phyloP scores from a whole-genome alignment of 2,329 filamentous ascomycete species.

The Fusarium algeriense region DNA sequence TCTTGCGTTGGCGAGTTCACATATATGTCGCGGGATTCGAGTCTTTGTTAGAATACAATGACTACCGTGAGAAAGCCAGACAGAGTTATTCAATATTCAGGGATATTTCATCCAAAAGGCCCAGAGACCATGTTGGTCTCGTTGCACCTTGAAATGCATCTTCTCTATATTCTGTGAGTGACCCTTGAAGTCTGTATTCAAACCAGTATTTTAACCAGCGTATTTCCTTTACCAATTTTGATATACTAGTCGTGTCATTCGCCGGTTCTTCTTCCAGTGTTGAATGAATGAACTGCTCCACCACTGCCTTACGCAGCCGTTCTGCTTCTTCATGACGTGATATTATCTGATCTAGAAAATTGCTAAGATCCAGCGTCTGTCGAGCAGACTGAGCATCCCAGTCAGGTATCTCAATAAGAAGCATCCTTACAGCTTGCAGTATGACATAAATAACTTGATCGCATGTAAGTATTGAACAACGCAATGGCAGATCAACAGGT shows the following conservation, averaged over 20 bases:
- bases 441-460: constrained; percentile 42
- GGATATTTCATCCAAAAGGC: constrained; percentile 41
- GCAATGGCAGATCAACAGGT: constrained; percentile 40
- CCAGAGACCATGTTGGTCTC: constrained; percentile 37
- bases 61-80: background rate
- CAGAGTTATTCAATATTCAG: constrained; percentile 37
- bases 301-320: background rate
- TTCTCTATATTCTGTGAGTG: background rate
- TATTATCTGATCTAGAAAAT: constrained; percentile 29
- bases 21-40: background rate
- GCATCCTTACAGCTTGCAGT: constrained; percentile 39
- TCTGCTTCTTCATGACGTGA: constrained; percentile 23
- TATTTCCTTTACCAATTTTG: constrained; percentile 43
- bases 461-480: constrained; percentile 38
- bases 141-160: background rate
- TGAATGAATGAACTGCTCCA: constrained; percentile 23
- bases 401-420: constrained; percentile 43
- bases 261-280: constrained; percentile 24
- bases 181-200: constrained; percentile 41
- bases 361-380: constrained; percentile 31
- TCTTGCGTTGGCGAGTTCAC: background rate
- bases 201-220: constrained; percentile 51
- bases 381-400: constrained; percentile 41
- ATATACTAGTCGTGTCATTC: constrained; percentile 29
- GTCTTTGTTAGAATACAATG: background rate